Base-by-base conservation (phyloP, 352 stramenopile species). In the Globisporangium parvum region DNA sequence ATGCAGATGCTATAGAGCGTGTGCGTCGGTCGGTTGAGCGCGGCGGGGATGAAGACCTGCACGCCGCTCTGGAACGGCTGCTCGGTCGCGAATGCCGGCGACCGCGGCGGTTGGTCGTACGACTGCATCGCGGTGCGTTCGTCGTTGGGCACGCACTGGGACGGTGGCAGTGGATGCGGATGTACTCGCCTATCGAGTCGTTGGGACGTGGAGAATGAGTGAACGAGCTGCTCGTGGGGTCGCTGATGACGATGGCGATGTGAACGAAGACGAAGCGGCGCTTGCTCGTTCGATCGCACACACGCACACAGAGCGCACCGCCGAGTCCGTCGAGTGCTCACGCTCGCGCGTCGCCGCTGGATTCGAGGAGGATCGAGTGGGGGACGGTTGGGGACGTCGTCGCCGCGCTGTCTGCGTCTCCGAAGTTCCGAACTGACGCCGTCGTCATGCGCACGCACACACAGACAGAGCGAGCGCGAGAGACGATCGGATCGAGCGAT, bases 1-100 rank as follows among this genome's bases (percentile, higher is more conserved):
- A 91, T 83, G 59, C 74, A 89, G 57, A 93, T 87, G 65, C 80
- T 89, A 67, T 93, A 93, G 31, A 93, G 70, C 56, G 83, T 93
- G 66, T 93, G 83, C 24, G 78, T 85, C 33, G 83, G 83, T 9
- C 83, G 73, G 63, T 93, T 93, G 23, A 93, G 73, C 54, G 83
- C 83, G 53, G 83, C 83, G 0, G 83, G 83, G 67, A 93, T 91
- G 56, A 89, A 85, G 47, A 89, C 80, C 57, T 91, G 78, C 50
- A 91, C 80, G 47, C 80, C 80, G 50, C 63, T 78, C 47, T 57
- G 41, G 57, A 63, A 63, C 33, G 58, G 44, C 26, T 28, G 60
- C 60, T 59, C 55, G 15, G 47, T 33, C 23, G 47, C 12, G 46
- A 51, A 39, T 24, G 46, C 24, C 6, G 28, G 20, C 23, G 23